These are phyloP conservation scores for Fragaria vesca DNA, from an alignment of 306 rosid species.

Conservation along the genomic window DNA sequence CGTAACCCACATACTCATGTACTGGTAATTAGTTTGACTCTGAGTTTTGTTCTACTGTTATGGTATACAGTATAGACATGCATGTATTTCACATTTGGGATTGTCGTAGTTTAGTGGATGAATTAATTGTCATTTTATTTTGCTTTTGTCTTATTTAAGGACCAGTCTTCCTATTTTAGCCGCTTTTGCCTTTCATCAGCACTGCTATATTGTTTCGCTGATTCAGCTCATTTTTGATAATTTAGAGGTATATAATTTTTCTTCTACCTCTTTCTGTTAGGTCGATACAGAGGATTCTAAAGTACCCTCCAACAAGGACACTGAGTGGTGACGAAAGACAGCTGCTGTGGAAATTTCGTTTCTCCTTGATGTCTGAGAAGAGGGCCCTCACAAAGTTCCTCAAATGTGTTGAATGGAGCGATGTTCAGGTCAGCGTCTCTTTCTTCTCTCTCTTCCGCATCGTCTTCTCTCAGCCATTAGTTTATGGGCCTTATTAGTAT, in stretches of 20 bases:
- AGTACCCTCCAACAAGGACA: constrained; percentile 96
- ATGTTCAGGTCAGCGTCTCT: constrained; percentile 67
- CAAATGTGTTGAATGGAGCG: constrained; percentile 99
- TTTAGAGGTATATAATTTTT: constrained; percentile 20
- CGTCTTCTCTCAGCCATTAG: not conserved
- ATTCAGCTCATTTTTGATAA: not conserved
- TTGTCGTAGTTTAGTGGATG: not conserved
- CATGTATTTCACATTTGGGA: not conserved
- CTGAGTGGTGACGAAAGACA: constrained; percentile 98
- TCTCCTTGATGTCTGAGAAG: constrained; percentile 97
- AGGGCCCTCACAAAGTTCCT: constrained; percentile 98
- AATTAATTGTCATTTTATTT: not conserved
- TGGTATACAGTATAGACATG: not conserved
- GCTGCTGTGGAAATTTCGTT: constrained; percentile 97
- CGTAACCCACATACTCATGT: not conserved
- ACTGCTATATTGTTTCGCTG: not conserved
- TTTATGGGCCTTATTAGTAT: not conserved
- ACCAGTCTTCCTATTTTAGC: not conserved
- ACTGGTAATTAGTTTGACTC: not conserved
- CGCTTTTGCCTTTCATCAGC: not conserved
- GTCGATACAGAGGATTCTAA: constrained; percentile 83
- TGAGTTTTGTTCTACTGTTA: not conserved
- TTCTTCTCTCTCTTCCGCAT: not conserved
- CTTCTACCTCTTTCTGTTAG: constrained; percentile 40
- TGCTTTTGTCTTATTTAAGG: not conserved